These are phyloP conservation scores for Alternaria longipes DNA, from an alignment of 2,329 filamentous ascomycete genomes.

Conservation along the genomic window DNA sequence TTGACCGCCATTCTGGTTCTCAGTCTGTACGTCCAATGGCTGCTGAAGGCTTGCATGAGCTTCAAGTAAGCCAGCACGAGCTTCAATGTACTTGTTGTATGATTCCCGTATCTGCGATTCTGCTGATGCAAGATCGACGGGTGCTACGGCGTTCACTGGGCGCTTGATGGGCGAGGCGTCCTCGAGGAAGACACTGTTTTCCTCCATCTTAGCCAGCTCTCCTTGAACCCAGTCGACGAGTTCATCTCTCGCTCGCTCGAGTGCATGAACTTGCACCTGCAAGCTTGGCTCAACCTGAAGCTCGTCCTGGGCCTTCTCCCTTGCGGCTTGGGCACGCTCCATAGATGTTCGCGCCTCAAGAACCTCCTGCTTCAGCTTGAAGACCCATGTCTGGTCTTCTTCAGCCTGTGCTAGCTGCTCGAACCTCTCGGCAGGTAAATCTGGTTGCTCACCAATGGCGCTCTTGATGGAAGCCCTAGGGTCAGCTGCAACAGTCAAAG, in stretches of 20 bases:
- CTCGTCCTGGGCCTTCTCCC: constrained; percentile 24
- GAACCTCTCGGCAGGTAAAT: constrained; percentile 46
- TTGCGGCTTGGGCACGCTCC: constrained; percentile 41
- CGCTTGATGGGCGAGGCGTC: constrained; percentile 46
- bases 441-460: constrained; percentile 48
- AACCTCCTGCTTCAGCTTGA: constrained; percentile 52
- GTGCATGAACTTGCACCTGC: constrained; percentile 48
- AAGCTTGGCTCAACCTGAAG: constrained; percentile 19
- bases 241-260: constrained; percentile 59
- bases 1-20: not conserved
- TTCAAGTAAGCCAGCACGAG: not conserved
- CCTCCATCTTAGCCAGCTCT: constrained; percentile 56
- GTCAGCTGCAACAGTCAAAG: constrained; percentile 41
- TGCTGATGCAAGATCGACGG: constrained; percentile 29
- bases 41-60: constrained; percentile 32
- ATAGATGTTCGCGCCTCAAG: constrained; percentile 46
- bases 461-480: constrained; percentile 39
- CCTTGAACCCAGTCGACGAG: constrained; percentile 62
- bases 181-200: constrained; percentile 48
- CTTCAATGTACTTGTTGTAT: constrained; percentile 44
- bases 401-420: constrained; percentile 33
- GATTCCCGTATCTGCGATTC: constrained; percentile 37
- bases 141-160: constrained; percentile 1
- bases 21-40: not conserved
- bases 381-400: constrained; percentile 38